A percentile compares a stretch with the other conserved stretches of the same genome.
Conservation (phyloP, 768 basidiomycete genomes). For the Hygrocybe punicea region DNA sequence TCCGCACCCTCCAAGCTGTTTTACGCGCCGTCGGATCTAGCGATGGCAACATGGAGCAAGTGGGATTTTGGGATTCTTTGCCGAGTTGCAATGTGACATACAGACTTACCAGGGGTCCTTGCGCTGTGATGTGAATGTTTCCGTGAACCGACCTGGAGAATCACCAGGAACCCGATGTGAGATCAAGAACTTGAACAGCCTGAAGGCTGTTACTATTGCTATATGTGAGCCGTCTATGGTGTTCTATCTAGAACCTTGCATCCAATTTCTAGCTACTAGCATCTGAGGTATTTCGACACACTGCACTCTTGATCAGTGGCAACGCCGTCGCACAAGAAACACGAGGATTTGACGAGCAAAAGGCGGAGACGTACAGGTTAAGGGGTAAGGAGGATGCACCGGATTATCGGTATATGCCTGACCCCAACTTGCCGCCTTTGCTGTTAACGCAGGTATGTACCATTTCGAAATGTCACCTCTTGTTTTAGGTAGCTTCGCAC, state of each 20-base stretch:
- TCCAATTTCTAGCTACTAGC: constrained; percentile 42
- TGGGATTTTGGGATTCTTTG: constrained; percentile 26
- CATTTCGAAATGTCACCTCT: neutral
- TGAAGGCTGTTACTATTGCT: constrained; percentile 78
- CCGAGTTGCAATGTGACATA: neutral
- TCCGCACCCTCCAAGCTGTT: constrained; percentile 74
- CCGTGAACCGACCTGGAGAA: constrained; percentile 66
- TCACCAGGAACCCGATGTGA: constrained; percentile 83
- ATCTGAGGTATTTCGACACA: constrained; percentile 80
- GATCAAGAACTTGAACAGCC: constrained; percentile 94
- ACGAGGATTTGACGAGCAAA: constrained; percentile 81
- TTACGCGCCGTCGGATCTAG: constrained; percentile 82
- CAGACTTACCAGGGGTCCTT: constrained; percentile 69
- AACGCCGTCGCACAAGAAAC: constrained; percentile 74
- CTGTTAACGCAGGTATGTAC: constrained; percentile 48
- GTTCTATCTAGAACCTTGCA: neutral
- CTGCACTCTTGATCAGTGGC: constrained; percentile 45
- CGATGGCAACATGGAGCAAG: constrained; percentile 97
- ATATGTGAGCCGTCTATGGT: constrained; percentile 54
- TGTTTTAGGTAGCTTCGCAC: neutral
- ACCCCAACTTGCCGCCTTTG: constrained; percentile 84
- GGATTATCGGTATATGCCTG: constrained; percentile 98
- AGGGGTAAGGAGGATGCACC: constrained; percentile 91
- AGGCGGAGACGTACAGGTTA: constrained; percentile 74
- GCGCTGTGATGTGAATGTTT: constrained; percentile 94